These are phyloP conservation scores for Pelargonium myrrhifolium DNA, from an alignment of 441 rosid genomes.

Conservation along the genomic window DNA sequence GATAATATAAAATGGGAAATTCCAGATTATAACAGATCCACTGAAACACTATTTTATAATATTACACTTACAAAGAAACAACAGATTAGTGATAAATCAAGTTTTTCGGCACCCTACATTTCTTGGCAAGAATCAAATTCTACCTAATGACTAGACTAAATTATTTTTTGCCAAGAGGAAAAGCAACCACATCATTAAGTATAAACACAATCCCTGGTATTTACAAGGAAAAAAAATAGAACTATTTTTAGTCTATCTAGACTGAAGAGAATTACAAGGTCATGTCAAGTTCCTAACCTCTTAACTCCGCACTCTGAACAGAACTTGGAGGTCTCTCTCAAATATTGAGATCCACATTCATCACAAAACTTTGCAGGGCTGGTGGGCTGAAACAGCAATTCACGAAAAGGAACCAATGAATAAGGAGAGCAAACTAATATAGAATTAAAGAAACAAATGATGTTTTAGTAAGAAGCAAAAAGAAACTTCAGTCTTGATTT, in stretches of 20 bases:
- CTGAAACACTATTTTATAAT: neutral
- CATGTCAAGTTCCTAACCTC: constrained; percentile 57
- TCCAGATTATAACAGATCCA: neutral
- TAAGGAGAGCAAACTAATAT: neutral
- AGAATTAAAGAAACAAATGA: neutral
- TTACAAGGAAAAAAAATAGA: neutral
- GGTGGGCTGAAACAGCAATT: constrained; percentile 38
- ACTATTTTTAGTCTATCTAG: neutral
- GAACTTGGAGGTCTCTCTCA: constrained; percentile 85
- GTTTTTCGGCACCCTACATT: neutral
- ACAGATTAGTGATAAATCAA: neutral
- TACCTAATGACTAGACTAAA: neutral
- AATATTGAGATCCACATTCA: constrained; percentile 77
- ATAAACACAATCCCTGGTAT: neutral
- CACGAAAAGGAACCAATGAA: neutral
- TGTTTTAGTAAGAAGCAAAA: neutral
- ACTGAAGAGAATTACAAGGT: neutral
- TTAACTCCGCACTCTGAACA: constrained; percentile 89
- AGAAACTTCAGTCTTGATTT: neutral
- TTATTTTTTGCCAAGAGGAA: neutral
- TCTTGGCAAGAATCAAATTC: neutral
- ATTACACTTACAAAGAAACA: neutral
- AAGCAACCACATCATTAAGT: neutral
- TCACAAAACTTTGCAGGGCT: constrained; percentile 80
- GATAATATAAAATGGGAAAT: neutral